phyloP scores from a whole-genome alignment of 2,329 filamentous ascomycete genomes.

The Cladorrhinum sp. region DNA sequence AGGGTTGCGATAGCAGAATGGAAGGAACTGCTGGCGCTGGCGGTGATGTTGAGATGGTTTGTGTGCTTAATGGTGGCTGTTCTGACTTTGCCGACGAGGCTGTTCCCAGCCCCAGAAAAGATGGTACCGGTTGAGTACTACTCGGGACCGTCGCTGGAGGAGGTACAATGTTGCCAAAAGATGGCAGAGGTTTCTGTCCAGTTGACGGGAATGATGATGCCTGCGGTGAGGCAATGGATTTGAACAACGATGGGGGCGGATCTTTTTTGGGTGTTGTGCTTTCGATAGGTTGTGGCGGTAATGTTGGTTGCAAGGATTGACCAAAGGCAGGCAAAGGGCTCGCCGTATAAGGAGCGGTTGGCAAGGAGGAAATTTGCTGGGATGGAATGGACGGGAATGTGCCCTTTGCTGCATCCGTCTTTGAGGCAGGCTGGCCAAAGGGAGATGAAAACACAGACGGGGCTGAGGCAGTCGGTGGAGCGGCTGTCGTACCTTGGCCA shows the following conservation, averaged over 20 bases:
- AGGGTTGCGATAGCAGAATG: conserved; percentile 3
- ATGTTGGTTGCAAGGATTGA: background rate
- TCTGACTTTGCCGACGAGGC: background rate
- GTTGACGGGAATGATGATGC: background rate
- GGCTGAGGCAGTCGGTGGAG: background rate
- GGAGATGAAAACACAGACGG: background rate
- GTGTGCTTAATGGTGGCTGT: conserved; percentile 15
- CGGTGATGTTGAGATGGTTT: conserved; percentile 11
- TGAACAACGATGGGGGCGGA: background rate
- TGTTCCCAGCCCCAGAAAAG: conserved; percentile 1
- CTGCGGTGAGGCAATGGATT: background rate
- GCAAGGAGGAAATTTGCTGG: background rate
- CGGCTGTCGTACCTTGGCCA: background rate
- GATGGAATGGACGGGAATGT: conserved; percentile 10
- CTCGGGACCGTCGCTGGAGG: conserved; percentile 20
- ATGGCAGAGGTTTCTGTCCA: background rate
- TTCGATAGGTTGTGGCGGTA: background rate
- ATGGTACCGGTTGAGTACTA: background rate
- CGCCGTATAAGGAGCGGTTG: background rate
- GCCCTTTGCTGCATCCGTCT: conserved; percentile 1
- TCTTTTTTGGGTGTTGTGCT: background rate
- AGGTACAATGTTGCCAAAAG: background rate
- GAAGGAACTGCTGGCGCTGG: conserved; percentile 12
- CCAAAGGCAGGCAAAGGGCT: background rate
- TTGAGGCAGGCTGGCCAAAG: conserved; percentile 3